Evolutionary conservation across 2,329 filamentous ascomycete genomes (phyloP).

Genomic region (Rosellinia necatrix): DNA sequence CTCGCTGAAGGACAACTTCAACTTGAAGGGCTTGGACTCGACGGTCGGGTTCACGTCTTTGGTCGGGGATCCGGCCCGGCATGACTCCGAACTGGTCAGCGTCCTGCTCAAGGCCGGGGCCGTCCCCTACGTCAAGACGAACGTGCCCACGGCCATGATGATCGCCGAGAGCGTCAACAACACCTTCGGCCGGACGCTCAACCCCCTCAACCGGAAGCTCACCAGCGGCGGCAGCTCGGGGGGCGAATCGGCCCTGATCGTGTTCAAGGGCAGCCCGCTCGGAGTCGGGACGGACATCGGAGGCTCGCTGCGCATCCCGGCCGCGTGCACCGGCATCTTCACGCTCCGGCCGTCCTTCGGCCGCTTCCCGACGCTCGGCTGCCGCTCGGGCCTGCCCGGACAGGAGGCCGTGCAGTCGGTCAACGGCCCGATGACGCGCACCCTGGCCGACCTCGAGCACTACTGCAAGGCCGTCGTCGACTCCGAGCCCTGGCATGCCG

Average conservation of each 20-base stretch:
- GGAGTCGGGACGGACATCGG: conserved; percentile 51
- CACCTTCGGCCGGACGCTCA: conserved; percentile 64
- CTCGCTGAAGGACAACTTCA: conserved; percentile 74
- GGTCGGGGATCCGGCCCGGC: conserved; percentile 59
- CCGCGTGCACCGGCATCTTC: conserved; percentile 40
- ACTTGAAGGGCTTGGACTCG: conserved; percentile 62
- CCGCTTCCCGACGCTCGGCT: conserved; percentile 60
- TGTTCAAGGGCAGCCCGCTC: conserved; percentile 60
- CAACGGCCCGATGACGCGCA: conserved; percentile 65
- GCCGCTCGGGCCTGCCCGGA: conserved; percentile 63
- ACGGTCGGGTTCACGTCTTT: conserved; percentile 68
- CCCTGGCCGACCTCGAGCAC: conserved; percentile 58
- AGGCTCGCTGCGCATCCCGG: conserved; percentile 42
- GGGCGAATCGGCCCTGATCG: conserved; percentile 67
- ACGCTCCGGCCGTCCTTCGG: conserved; percentile 52
- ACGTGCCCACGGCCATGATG: conserved; percentile 68
- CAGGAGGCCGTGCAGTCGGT: conserved; percentile 68
- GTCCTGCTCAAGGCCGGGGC: conserved; percentile 55
- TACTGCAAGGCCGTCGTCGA: conserved; percentile 59
- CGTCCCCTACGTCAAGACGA: conserved; percentile 62
- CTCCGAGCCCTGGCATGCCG: conserved; percentile 58
- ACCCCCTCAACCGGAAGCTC: conserved; percentile 62
- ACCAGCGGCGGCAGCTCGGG: conserved; percentile 70
- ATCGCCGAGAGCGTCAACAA: conserved; percentile 71
- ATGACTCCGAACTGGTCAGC: conserved; percentile 47